A percentile compares a stretch with the other conserved stretches of the same genome.
Evolutionary conservation across 352 stramenopile species (phyloP).

Genomic region (Poterioochromonas sp.): DNA sequence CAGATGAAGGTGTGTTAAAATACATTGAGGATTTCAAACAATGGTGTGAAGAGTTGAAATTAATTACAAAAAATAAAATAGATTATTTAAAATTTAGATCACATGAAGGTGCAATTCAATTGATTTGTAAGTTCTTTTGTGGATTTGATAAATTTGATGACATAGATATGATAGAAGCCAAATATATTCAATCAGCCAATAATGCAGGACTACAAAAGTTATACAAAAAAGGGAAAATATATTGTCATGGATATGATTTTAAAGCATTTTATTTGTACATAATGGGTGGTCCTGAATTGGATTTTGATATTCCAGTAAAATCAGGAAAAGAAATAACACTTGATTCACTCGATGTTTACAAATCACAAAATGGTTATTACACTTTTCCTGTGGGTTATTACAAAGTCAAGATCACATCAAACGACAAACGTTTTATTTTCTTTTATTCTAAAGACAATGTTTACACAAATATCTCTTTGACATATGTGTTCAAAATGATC

Average conservation of each 20-base stretch:
- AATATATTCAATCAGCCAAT: background rate
- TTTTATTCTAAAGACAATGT: constrained; percentile 1
- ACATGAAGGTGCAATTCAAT: background rate
- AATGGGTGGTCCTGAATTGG: background rate
- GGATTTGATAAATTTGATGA: background rate
- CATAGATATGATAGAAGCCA: background rate
- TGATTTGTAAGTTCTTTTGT: background rate
- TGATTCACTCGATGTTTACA: background rate
- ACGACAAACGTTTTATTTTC: constrained; percentile 23
- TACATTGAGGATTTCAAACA: background rate
- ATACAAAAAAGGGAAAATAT: background rate
- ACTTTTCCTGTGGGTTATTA: no score
- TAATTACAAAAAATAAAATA: background rate
- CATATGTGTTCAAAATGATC: background rate
- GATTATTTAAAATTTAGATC: background rate
- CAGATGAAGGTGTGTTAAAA: constrained; percentile 13
- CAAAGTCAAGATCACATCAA: background rate
- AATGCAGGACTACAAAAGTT: background rate
- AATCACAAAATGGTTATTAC: no score
- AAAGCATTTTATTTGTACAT: background rate
- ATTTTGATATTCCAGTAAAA: background rate
- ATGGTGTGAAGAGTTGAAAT: background rate
- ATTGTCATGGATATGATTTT: constrained; percentile 24
- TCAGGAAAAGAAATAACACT: no score
- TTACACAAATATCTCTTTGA: background rate